Percentiles rank a stretch among this genome's conserved stretches.
These are phyloP conservation scores for Naematelia aurantialba DNA, from an alignment of 768 basidiomycete species.

Conservation along the genomic window DNA sequence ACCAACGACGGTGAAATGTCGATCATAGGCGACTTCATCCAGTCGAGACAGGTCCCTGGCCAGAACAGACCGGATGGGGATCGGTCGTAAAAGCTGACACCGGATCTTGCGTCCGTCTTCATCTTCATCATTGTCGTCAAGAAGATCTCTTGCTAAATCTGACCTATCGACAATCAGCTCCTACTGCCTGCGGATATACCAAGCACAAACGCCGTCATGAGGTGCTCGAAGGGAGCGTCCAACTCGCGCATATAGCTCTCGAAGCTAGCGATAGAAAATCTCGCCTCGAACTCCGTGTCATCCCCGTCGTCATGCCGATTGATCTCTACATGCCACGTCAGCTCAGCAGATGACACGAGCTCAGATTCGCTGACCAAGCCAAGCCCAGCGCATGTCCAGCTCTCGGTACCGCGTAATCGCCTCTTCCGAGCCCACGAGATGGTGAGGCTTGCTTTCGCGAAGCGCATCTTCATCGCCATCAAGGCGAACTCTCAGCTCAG, in stretches of 20 bases:
- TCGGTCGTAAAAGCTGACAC: constrained; percentile 12
- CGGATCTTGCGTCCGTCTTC: background rate
- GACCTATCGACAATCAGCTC: constrained; percentile 5
- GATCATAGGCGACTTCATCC: background rate
- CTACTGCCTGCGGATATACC: background rate
- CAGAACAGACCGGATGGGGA: constrained; percentile 7
- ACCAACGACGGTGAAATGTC: constrained; percentile 5
- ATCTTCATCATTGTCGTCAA: background rate
- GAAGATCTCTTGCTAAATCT: constrained; percentile 26
- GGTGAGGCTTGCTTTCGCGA: background rate
- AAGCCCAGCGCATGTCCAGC: constrained; percentile 25
- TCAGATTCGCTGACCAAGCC: constrained; percentile 27
- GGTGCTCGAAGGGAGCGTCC: constrained; percentile 34
- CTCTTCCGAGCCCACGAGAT: constrained; percentile 2
- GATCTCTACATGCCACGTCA: constrained; percentile 12
- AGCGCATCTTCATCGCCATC: constrained; percentile 9
- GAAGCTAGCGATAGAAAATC: constrained; percentile 9
- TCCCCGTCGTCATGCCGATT: background rate
- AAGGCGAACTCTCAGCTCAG: background rate
- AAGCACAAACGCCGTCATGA: constrained; percentile 31
- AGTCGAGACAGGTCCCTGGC: background rate
- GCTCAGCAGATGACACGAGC: background rate
- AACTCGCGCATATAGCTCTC: constrained; percentile 24
- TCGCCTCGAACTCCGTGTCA: constrained; percentile 8
- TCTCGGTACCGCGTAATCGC: constrained; percentile 9